Evolutionary conservation across 2,329 filamentous ascomycete genomes (phyloP).

Genomic region (Fusarium sulawesiense): DNA sequence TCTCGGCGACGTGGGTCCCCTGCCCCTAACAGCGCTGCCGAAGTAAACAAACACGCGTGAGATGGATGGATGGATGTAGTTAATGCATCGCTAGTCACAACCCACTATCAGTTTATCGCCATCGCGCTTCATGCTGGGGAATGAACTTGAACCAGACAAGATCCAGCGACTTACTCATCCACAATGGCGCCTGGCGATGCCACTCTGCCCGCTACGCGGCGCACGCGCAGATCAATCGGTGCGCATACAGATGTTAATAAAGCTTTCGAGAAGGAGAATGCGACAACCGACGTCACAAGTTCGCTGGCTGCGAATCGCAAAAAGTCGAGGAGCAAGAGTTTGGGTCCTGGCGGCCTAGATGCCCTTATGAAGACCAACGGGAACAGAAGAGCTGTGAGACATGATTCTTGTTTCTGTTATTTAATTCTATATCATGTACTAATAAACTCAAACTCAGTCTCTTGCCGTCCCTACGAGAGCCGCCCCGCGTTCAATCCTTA

Average conservation of each 20-base stretch:
- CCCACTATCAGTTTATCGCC: conserved; percentile 43
- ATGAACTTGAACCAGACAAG: conserved; percentile 28
- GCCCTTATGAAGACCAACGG: conserved; percentile 79
- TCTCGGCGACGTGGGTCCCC: conserved; percentile 35
- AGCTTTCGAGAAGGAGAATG: conserved; percentile 80
- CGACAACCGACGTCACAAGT: conserved; percentile 72
- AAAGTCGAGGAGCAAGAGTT: conserved; percentile 93
- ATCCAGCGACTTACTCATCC: conserved; percentile 30
- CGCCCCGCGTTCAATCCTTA: conserved; percentile 78
- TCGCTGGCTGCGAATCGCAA: conserved; percentile 64
- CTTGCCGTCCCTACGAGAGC: conserved; percentile 64
- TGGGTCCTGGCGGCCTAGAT: conserved; percentile 91
- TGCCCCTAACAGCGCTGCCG: conserved; percentile 34
- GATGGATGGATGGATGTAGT: conserved; percentile 12
- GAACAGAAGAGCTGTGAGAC: conserved; percentile 80
- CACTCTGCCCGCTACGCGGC: conserved; percentile 67
- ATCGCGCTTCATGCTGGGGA: conserved; percentile 35
- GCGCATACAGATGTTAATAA: conserved; percentile 64
- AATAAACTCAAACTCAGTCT: conserved; percentile 57
- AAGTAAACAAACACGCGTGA: conserved; percentile 57
- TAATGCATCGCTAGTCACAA: conserved; percentile 5
- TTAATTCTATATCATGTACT: conserved; percentile 22
- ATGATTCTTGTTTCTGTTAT: not conserved
- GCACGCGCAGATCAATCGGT: conserved; percentile 78
- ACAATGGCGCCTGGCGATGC: conserved; percentile 54